Percentiles rank a stretch among this genome's conserved stretches.
phyloP scores from a whole-genome alignment of 805 yeast genomes.

The Wickerhamomyces canadensis region DNA sequence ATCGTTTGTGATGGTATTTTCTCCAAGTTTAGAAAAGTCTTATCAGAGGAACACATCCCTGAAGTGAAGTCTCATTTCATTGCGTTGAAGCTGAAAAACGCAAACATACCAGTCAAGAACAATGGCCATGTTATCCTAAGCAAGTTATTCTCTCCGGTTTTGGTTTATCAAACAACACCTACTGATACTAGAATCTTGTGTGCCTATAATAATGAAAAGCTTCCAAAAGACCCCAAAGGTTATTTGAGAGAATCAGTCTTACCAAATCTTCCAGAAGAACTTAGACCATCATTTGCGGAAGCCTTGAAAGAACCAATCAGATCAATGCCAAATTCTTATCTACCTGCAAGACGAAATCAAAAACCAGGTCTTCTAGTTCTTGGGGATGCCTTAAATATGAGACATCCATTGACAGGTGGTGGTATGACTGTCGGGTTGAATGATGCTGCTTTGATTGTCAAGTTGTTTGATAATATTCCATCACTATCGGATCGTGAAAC shows the following conservation, averaged over 20 bases:
- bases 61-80: slow-evolving; percentile 76
- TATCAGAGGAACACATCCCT: slow-evolving; percentile 58
- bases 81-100: slow-evolving; percentile 71
- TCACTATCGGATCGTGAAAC: slow-evolving; percentile 52
- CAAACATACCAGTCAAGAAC: slow-evolving; percentile 64
- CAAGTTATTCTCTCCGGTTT: slow-evolving; percentile 70
- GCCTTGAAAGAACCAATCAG: slow-evolving; percentile 64
- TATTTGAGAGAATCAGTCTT: slow-evolving; percentile 59
- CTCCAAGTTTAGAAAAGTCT: slow-evolving; percentile 81
- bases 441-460: slow-evolving; percentile 69
- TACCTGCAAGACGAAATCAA: slow-evolving; percentile 69
- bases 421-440: slow-evolving; percentile 98
- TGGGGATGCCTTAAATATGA: slow-evolving; percentile 95
- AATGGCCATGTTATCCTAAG: slow-evolving; percentile 92
- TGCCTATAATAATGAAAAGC: slow-evolving; percentile 67
- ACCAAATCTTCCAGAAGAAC: slow-evolving; percentile 59
- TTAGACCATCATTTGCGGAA: slow-evolving; percentile 60
- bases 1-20: slow-evolving; percentile 91
- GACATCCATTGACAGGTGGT: slow-evolving; percentile 98
- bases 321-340: slow-evolving; percentile 90
- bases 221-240: slow-evolving; percentile 63
- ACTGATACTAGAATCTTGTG: slow-evolving; percentile 84
- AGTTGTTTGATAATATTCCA: slow-evolving; percentile 47
- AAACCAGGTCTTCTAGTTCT: slow-evolving; percentile 73
- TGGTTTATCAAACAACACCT: slow-evolving; percentile 82